Evolutionary conservation across 2,329 filamentous ascomycete genomes (phyloP), one percentile per base, ranked within the genome.

Genomic region (Herpotrichia juniperi): DNA sequence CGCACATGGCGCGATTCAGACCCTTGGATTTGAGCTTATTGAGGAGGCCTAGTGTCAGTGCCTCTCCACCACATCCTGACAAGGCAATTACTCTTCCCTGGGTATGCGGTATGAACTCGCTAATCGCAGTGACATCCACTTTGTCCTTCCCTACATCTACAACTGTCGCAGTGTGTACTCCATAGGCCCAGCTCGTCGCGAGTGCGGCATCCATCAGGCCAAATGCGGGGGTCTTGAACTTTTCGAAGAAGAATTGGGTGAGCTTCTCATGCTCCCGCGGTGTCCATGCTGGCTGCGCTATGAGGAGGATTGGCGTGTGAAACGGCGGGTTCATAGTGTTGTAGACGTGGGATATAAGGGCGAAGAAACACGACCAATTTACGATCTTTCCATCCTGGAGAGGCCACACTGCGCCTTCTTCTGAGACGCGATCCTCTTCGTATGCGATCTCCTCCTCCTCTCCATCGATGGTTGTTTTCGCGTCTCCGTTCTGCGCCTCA

Each of bases 181-280:
- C 93, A 68, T 96, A 97, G 50, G 94, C 86, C 66, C 86, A 88
- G 51, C 79, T 88, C 1, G 91, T 89, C 22, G 94, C 93, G 42
- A 96, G 78, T 2, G 91, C 93, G 62, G 91, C 89, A 74, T 97
- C 90, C 78, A 99, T 88, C 57, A 97, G 82, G 63, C 89, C 93
- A 46, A 99, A 89, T 0, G 91, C 92, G 0, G 94, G 94, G 0
- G 91, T 94, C 78, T 93, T 94, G 70, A 96, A 96, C 76, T 94
- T 96, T 76, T 99, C 94, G 67, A 99, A 99, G 59, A 97, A 86
- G 79, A 96, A 99, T 57, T 94, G 91, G 12, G 93, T 90, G 60
- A 99, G 87, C 32, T 84, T 84, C 75, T 97, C 93, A 70, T 88
- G 88, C 73, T 97, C 92, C 56, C 89, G 87, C 8, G 89, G 86